A percentile compares a stretch with the other conserved stretches of the same genome.
phyloP scores from a whole-genome alignment of 345 rosid genomes.

The Erodium maritimum region DNA sequence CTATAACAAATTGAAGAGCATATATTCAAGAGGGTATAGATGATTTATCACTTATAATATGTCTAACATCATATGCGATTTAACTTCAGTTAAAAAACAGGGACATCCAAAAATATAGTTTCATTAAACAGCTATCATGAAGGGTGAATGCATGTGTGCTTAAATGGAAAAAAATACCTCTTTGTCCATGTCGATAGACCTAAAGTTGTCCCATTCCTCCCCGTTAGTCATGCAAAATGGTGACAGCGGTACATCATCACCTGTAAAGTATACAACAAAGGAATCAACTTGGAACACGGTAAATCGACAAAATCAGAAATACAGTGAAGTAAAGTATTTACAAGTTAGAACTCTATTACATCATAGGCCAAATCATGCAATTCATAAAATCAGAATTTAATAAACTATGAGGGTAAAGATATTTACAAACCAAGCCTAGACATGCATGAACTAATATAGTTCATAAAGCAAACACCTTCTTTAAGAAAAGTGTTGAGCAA shows the following conservation, averaged over 20 bases:
- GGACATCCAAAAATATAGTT: background rate
- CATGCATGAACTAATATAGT: background rate
- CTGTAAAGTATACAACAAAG: conserved; percentile 22
- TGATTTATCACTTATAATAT: background rate
- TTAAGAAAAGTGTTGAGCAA: too few relatives aligned
- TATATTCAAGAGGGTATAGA: background rate
- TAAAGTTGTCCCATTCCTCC: conserved; percentile 83
- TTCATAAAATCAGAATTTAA: background rate
- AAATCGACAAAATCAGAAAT: background rate
- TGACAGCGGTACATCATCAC: conserved; percentile 75
- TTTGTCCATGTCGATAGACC: conserved; percentile 95
- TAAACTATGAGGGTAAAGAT: background rate
- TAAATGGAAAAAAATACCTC: conserved; percentile 34
- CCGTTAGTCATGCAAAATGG: conserved; percentile 60
- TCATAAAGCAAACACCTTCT: background rate
- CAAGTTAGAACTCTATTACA: background rate
- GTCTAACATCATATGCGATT: background rate
- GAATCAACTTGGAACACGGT: background rate
- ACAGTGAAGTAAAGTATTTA: too few relatives aligned
- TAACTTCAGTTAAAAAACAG: background rate
- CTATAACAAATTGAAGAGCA: too few relatives aligned
- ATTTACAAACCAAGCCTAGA: background rate
- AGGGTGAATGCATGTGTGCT: too few relatives aligned
- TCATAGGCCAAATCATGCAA: background rate
- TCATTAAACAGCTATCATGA: too few relatives aligned